These are phyloP conservation scores for Yarrowia deformans DNA, from an alignment of 805 yeast genomes.

Conservation along the genomic window DNA sequence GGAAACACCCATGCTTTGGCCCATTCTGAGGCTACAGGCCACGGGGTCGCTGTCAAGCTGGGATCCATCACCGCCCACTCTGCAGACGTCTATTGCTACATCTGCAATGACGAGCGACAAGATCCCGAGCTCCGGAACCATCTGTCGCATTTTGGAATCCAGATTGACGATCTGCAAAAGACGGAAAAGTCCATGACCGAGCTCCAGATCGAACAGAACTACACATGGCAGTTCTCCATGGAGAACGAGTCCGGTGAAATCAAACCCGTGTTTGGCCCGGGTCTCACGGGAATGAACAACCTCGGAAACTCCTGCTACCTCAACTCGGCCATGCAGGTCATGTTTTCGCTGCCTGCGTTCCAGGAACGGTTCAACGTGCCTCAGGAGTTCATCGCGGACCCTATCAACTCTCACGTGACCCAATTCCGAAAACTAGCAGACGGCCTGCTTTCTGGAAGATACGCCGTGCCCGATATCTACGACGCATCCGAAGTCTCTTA, in stretches of 20 bases:
- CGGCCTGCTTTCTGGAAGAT: slow-evolving; percentile 78
- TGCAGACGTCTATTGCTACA: slow-evolving; percentile 88
- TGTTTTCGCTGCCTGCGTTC: slow-evolving; percentile 57
- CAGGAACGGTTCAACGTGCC: slow-evolving; percentile 46
- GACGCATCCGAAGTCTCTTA: slow-evolving; percentile 52
- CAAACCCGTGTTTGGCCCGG: slow-evolving; percentile 73
- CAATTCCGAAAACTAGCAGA: slow-evolving; percentile 82
- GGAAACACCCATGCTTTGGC: slow-evolving; percentile 90
- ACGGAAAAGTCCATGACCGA: slow-evolving; percentile 91
- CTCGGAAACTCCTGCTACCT: slow-evolving; percentile 93
- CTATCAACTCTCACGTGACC: slow-evolving; percentile 69
- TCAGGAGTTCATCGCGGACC: slow-evolving; percentile 52
- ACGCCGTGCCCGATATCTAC: slow-evolving; percentile 60
- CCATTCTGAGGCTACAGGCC: slow-evolving; percentile 68
- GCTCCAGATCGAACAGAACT: slow-evolving; percentile 88
- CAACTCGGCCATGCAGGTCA: slow-evolving; percentile 77
- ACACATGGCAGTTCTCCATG: slow-evolving; percentile 91
- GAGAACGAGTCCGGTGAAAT: slow-evolving; percentile 73
- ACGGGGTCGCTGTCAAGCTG: slow-evolving; percentile 85
- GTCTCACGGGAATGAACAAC: slow-evolving; percentile 83
- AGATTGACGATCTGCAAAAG: slow-evolving; percentile 61
- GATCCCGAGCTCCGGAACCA: slow-evolving; percentile 64
- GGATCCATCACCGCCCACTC: slow-evolving; percentile 81
- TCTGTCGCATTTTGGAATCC: slow-evolving; percentile 70
- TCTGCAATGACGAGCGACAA: slow-evolving; percentile 85